Evolutionary conservation across 208 protist species (phyloP), one percentile per base, ranked within the genome.

Genomic region (Leishmania guyanensis): DNA sequence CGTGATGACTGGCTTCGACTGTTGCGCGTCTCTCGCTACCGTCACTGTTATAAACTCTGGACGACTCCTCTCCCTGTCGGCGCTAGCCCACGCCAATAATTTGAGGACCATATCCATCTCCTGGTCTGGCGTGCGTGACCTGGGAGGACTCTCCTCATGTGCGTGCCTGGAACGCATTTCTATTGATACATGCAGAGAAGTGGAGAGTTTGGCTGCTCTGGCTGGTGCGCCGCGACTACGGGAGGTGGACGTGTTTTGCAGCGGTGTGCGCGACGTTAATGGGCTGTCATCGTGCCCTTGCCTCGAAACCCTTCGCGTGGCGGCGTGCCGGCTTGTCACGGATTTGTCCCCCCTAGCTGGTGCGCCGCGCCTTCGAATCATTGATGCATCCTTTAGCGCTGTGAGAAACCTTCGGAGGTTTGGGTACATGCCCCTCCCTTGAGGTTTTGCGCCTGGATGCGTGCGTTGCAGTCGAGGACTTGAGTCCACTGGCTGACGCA

Each of bases 271-370:
- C 9, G 75, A 78, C 12, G 9, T 78, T 58, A 51, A 6, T 22
- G 54, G 60, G 39, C 54, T 78, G 58, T 56, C 54, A 48, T 78
- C 75, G 39, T 78, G 75, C 26, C 58, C 54, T 10, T 68, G 39
- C 58, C 75, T 78, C 43, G 75, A 65, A 70, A 78, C 58, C 17
- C 36, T 78, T 10, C 60, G 75, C 33, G 14, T 78, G 36, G 10
- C 39, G 20, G 75, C 9, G 2, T 78, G 75, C 22, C 51, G 75
- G 36, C 20, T 66, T 64, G 20, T 78, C 9, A 65, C 56, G 26
- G 75, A 78, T 64, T 65, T 78, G 22, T 78, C 75, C 58, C 75
- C 75, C 58, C 33, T 78, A 51, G 75, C 75, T 22, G 75, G 75
- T 50, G 75, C 75, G n/a, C 75, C 75, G 4, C 58, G 75, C 26